These are phyloP conservation scores for Westerdykella sp. DNA, from an alignment of 2,329 filamentous ascomycete genomes.

Conservation along the genomic window DNA sequence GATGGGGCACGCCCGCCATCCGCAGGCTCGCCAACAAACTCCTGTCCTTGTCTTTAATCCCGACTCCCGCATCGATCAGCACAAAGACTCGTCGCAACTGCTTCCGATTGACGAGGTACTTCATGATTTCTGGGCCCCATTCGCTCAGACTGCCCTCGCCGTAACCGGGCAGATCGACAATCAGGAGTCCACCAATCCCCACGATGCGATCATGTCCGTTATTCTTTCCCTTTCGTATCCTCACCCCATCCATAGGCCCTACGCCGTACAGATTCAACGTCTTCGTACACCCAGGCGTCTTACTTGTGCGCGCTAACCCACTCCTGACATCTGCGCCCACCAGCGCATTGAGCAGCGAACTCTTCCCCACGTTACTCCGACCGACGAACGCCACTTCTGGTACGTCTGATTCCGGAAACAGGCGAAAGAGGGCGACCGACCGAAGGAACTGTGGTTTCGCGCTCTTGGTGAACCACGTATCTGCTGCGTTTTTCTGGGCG, in stretches of 20 bases:
- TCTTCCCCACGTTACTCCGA: slow-evolving; percentile 66
- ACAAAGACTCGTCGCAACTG: slow-evolving; percentile 60
- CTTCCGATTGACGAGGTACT: slow-evolving; percentile 57
- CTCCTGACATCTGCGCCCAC: slow-evolving; percentile 36
- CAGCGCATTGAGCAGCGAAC: slow-evolving; percentile 59
- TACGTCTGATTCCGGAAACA: slow-evolving; percentile 48
- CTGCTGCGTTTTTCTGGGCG: slow-evolving; percentile 38
- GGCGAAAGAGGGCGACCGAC: slow-evolving; percentile 55
- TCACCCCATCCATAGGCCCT: slow-evolving; percentile 32
- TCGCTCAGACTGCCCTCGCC: slow-evolving; percentile 55
- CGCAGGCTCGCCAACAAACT: slow-evolving; percentile 53
- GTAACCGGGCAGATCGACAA: slow-evolving; percentile 69
- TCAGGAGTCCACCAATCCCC: slow-evolving; percentile 44
- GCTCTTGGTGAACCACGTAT: slow-evolving; percentile 39
- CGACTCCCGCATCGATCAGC: slow-evolving; percentile 58
- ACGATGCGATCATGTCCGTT: slow-evolving; percentile 30
- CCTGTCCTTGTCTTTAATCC: slow-evolving; percentile 56
- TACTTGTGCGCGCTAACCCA: slow-evolving; percentile 43
- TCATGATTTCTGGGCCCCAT: slow-evolving; percentile 63
- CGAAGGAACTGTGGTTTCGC: slow-evolving; percentile 47
- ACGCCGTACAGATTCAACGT: slow-evolving; percentile 63
- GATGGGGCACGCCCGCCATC: slow-evolving; percentile 53
- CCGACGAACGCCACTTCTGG: slow-evolving; percentile 63
- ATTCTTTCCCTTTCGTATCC: slow-evolving; percentile 17
- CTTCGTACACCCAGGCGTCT: slow-evolving; percentile 55